phyloP scores from a whole-genome alignment of 1,284 basidiomycete species.

The Trametes hirsuta region DNA sequence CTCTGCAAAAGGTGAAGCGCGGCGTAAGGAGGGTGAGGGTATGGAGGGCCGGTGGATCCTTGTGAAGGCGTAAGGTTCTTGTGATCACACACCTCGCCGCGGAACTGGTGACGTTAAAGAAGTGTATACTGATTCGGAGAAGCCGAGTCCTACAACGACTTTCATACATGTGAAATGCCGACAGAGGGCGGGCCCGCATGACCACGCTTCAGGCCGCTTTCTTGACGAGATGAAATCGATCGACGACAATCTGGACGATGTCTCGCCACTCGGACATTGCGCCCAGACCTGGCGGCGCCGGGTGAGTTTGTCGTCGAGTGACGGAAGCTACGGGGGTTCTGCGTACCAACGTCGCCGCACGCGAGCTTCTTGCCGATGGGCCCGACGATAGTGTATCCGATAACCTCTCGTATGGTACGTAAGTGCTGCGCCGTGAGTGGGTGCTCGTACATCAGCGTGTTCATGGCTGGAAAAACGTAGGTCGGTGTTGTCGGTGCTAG shows the following conservation, averaged over 20 bases:
- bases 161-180: background rate
- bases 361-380: constrained; percentile 88
- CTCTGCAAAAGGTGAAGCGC: constrained; percentile 47
- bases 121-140: background rate
- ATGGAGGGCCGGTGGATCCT: constrained; percentile 61
- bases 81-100: no score
- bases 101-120: no score
- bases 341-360: constrained; percentile 87
- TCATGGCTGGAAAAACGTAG: constrained; percentile 97
- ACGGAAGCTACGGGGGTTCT: constrained; percentile 26
- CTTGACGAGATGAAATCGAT: constrained; percentile 48
- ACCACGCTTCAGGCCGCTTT: background rate
- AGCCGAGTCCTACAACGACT: background rate
- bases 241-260: constrained; percentile 71
- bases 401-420: constrained; percentile 66
- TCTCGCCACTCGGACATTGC: constrained; percentile 95
- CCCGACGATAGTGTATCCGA: constrained; percentile 82
- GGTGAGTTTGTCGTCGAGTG: background rate
- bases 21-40: constrained; percentile 51
- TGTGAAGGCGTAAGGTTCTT: constrained; percentile 25
- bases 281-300: constrained; percentile 63
- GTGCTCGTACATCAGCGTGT: constrained; percentile 96
- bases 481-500: constrained; percentile 82
- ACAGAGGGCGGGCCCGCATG: background rate
- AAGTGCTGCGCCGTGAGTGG: constrained; percentile 90